phyloP scores from a whole-genome alignment of 441 rosid genomes.

The Theobroma grandiflorum region DNA sequence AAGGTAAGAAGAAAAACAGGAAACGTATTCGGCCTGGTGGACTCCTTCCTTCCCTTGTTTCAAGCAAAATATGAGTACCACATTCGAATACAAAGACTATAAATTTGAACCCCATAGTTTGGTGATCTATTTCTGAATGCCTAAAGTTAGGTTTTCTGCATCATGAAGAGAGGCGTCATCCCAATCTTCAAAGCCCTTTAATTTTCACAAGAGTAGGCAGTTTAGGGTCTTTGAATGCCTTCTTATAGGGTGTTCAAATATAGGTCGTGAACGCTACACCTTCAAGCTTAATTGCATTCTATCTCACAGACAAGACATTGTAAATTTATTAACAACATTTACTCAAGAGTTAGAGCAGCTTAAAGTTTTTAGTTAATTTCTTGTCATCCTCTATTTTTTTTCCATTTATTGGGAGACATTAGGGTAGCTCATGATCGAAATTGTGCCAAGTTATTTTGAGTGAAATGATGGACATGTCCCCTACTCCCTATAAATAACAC shows the following conservation, averaged over 20 bases:
- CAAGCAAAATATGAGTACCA: neutral
- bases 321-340: neutral
- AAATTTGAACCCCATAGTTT: neutral
- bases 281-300: neutral
- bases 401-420: neutral
- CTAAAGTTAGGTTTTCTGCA: neutral
- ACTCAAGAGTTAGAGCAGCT: neutral
- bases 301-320: neutral
- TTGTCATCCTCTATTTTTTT: neutral
- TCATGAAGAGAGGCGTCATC: neutral
- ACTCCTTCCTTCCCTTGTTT: neutral
- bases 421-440: neutral
- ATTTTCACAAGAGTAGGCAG: neutral
- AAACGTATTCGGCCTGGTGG: neutral
- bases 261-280: neutral
- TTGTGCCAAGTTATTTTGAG: neutral
- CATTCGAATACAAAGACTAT: too few species aligned
- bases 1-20: neutral
- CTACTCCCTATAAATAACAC: neutral
- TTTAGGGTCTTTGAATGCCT: slow-evolving; percentile 3
- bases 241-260: neutral
- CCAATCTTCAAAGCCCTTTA: neutral
- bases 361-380: neutral
- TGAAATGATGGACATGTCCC: neutral
- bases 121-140: neutral